Base-by-base conservation (phyloP, 2,329 filamentous ascomycete genomes). In the Xylariomycetidae sp. region DNA sequence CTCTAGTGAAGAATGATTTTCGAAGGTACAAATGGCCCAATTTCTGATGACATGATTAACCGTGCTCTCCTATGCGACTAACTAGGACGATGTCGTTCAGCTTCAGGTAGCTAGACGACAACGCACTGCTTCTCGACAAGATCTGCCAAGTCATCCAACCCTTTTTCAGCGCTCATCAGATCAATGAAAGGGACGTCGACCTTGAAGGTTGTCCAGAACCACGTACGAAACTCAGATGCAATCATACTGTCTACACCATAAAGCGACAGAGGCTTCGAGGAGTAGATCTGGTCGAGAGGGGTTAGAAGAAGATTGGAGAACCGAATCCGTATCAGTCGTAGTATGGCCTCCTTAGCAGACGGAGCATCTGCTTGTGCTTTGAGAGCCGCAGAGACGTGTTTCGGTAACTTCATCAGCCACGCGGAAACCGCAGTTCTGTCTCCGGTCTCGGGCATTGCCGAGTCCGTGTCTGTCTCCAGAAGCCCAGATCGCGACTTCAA, bases 211-310 rank as follows among this genome's bases (percentile, higher is more conserved):
- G 37, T 34, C 36, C 49, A 62, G 25, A 61, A 45, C 53, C 56
- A 59, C 2, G 50, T 54, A 6, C 58, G 44, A 18, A 62, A 47
- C 37, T 62, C 58, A 0, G 58, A 40, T 1, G 49, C 58, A n/a
- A 61, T 46, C 58, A 62, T 61, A 31, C 54, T 58, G 33, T 62
- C 58, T 1, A 61, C 25, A 2, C 57, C 57, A 18, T 55, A 54
- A 2, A 32, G 19, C 4, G 40, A 39, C 7, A 60, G 40, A 0
- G 46, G 15, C 7, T 32, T 42, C 1, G 14, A 3, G 1, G 37
- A 20, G 11, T 48, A 44, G 6, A 51, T 36, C 13, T 48, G 31
- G 4, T 45, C 41, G 1, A 27, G 1, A 0, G 40, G 31, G 5
- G 40, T 34, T 0, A 51, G 16, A 7, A 45, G 38, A 4, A 49